Base-by-base conservation (phyloP, 2,329 filamentous ascomycete species). In the Fusarium equiseti region DNA sequence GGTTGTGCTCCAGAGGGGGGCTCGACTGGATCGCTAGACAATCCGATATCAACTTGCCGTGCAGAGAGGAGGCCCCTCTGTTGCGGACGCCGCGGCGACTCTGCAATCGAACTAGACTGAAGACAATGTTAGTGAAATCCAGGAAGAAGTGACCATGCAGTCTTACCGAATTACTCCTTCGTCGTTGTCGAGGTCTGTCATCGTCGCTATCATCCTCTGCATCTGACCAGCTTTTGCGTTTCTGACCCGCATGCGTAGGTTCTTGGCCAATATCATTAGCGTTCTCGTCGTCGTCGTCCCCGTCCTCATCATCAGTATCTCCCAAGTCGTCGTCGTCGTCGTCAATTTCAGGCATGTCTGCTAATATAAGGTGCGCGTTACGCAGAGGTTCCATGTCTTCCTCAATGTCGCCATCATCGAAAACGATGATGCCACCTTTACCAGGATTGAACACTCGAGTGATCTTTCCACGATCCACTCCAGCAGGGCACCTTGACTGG, bases 321-420 rank as follows among this genome's bases (percentile, higher is more conserved):
- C 87, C 89, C 50, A 89, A 83, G 55, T 89, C 86, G 27, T 91
- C 88, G 13, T 89, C 90, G 29, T 91, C 88, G 26, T 96, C 93
- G 42, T 93, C 93, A 50, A 97, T 83, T 49, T 97, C 93, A 2
- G 95, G 95, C 94, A 99, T 98, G 68, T 94, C 91, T 48, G 93
- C 85, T 54, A 98, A 83, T n/a, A 91, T 91, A 70, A 92, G 88
- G 77, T 97, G 98, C 42, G 96, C 95, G 63, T 93, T 90, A 73
- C 89, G 88, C 80, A 98, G 94, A 2, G 83, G 83, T 15, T 80
- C 81, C 35, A 99, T 83, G 35, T 95, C 92, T 72, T 95, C 92
- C 72, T 95, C 92, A 53, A 99, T 95, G 79, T 99, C 96, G 2
- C 95, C 96, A 77, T 98, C 96, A 77, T 98, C 96, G 79, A 96